Evolutionary conservation across 768 basidiomycete species (phyloP).

Genomic region (Tulasnella calospora): DNA sequence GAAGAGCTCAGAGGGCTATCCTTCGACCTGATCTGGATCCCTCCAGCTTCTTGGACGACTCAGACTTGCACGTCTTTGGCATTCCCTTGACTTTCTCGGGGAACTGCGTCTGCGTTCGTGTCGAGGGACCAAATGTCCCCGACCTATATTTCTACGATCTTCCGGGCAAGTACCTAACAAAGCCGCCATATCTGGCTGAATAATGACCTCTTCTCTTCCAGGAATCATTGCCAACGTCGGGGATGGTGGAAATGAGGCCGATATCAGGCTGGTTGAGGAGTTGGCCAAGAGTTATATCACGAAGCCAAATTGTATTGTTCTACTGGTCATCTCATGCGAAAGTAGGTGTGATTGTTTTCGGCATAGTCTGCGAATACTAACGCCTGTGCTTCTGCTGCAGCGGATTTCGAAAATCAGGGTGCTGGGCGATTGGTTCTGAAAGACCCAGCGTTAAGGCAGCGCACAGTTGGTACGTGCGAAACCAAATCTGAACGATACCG

Average conservation of each 20-base stretch:
- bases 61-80: constrained; percentile 13
- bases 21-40: constrained; percentile 28
- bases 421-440: constrained; percentile 61
- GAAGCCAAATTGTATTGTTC: constrained; percentile 23
- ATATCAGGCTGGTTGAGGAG: constrained; percentile 21
- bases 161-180: constrained; percentile 41
- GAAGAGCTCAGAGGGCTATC: constrained; percentile 31
- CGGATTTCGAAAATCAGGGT: constrained; percentile 76
- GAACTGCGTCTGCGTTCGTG: constrained; percentile 54
- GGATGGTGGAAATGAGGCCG: constrained; percentile 19
- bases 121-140: constrained; percentile 54
- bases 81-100: constrained; percentile 43
- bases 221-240: constrained; percentile 26
- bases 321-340: constrained; percentile 26
- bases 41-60: constrained; percentile 20
- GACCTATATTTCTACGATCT: constrained; percentile 64
- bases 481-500: background rate
- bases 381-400: constrained; percentile 48
- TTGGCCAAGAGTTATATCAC: constrained; percentile 21
- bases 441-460: constrained; percentile 56
- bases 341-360: constrained; percentile 48
- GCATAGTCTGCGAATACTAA: constrained; percentile 53
- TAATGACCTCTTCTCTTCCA: background rate
- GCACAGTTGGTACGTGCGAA: constrained; percentile 58
- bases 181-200: background rate